A percentile compares a stretch with the other conserved stretches of the same genome.
Evolutionary conservation across 2,329 filamentous ascomycete genomes (phyloP).

Genomic region (Aspergillus sojae): DNA sequence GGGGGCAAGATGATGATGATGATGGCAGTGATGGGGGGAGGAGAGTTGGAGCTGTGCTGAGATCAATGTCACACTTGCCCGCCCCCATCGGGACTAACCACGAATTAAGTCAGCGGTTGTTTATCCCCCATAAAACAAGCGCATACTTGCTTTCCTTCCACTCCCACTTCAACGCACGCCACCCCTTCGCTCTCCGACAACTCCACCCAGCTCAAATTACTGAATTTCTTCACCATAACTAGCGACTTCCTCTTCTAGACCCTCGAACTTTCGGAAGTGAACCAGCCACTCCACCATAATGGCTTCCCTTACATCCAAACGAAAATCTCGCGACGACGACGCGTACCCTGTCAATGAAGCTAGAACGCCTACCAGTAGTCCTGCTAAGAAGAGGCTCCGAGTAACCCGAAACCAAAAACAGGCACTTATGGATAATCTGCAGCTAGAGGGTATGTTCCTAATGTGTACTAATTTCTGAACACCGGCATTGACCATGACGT

Average conservation of each 20-base stretch:
- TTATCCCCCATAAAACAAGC: constrained; percentile 37
- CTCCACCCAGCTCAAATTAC: constrained; percentile 5
- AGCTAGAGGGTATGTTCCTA: constrained; percentile 72
- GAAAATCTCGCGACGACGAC: constrained; percentile 44
- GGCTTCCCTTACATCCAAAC: constrained; percentile 41
- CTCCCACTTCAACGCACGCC: constrained; percentile 18
- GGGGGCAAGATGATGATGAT: constrained; percentile 10
- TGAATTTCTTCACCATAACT: background rate
- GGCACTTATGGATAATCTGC: constrained; percentile 83
- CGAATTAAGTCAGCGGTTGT: constrained; percentile 42
- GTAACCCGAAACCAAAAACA: constrained; percentile 77
- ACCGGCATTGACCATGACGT: constrained; percentile 17
- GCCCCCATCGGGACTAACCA: constrained; percentile 20
- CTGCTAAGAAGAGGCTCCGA: constrained; percentile 64
- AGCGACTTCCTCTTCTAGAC: background rate
- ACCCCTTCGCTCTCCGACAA: constrained; percentile 13
- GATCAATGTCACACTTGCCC: constrained; percentile 27
- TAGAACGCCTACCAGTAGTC: constrained; percentile 55
- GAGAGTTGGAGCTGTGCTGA: constrained; percentile 26
- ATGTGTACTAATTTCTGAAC: constrained; percentile 12
- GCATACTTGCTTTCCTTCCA: constrained; percentile 8
- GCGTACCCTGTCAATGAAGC: constrained; percentile 51
- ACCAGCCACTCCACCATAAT: constrained; percentile 29
- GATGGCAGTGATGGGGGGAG: constrained; percentile 23
- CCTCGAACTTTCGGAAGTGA: background rate